These are phyloP conservation scores for Panus rudis DNA, from an alignment of 768 basidiomycete species.

Conservation along the genomic window DNA sequence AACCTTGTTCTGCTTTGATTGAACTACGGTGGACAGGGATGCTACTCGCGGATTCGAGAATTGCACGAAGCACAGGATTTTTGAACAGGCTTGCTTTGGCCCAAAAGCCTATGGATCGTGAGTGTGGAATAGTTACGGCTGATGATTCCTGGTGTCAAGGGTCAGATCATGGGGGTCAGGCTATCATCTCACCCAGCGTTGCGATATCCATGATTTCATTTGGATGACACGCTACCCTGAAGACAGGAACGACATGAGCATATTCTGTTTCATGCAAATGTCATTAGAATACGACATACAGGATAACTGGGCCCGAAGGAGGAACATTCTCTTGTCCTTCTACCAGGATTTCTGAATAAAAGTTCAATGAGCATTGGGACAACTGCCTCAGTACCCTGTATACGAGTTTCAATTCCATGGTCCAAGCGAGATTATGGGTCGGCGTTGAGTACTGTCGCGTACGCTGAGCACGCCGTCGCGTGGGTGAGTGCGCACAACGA, in stretches of 20 bases:
- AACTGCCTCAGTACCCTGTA: constrained; percentile 55
- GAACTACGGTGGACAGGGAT: constrained; percentile 89
- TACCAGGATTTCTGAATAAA: constrained; percentile 83
- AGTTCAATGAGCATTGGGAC: constrained; percentile 64
- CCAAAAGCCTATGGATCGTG: constrained; percentile 83
- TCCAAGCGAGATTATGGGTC: too few species aligned
- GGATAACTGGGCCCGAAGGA: constrained; percentile 78
- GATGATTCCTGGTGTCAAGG: too few species aligned
- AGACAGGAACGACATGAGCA: neutral
- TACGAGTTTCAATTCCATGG: constrained; percentile 44
- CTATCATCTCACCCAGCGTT: constrained; percentile 70
- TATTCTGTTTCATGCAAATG: neutral
- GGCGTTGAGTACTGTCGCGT: too few species aligned
- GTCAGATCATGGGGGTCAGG: too few species aligned
- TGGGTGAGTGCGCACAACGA: too few species aligned
- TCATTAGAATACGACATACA: constrained; percentile 57
- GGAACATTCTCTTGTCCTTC: constrained; percentile 87
- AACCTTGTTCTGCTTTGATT: constrained; percentile 6
- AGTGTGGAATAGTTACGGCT: constrained; percentile 76
- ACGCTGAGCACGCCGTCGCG: too few species aligned
- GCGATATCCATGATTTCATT: constrained; percentile 93
- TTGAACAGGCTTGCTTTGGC: constrained; percentile 85
- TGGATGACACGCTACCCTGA: constrained; percentile 45
- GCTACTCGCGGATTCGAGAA: constrained; percentile 85
- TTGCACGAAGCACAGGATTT: constrained; percentile 64